Evolutionary conservation across 2,329 filamentous ascomycete genomes (phyloP), one percentile per base, ranked within the genome.

Genomic region (Claviceps monticola): DNA sequence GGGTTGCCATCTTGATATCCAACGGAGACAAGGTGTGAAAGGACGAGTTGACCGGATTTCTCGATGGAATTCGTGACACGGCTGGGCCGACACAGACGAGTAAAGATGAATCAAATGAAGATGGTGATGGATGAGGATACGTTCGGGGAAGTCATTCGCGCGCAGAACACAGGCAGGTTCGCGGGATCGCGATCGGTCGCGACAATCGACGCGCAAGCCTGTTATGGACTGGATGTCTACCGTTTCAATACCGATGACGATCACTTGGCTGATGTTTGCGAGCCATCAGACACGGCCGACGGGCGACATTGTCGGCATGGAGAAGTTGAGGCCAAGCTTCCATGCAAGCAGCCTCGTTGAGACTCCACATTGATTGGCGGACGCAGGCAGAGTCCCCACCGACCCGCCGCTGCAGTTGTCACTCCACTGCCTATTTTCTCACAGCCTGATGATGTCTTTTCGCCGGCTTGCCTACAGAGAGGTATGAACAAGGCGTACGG

Each of bases 1-100:
- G 73, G 0, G 74, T 76, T 29, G 74, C 66, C 74, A 76, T 76
- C 29, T 34, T 34, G 29, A 34, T 34, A 34, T 34, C 3, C 29
- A 34, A 34, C 11, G 29, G 9, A 11, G 9, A 34, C 29, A 34
- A 34, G 29, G 3, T 34, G 29, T 11, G 9, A 34, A 11, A 34
- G 29, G 9, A 4, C 29, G 9, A 34, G 29, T 4, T 34, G 29
- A 34, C 29, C 9, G 29, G 29, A 4, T 9, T 11, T 1, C 9
- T 11, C 29, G 29, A 34, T 34, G 29, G 3, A 11, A 34, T 34
- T 4, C 29, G 29, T 11, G 29, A 9, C 29, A 34, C 29, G 29
- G 29, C 4, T 34, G 29, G 29, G 29, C 29, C 29, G 9, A 34
- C 3, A 11, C 9, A 34, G 29, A 34, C 29, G 29, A 11, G 29